These are phyloP conservation scores for Trametes coccinea DNA, from an alignment of 768 basidiomycete genomes.

Conservation along the genomic window DNA sequence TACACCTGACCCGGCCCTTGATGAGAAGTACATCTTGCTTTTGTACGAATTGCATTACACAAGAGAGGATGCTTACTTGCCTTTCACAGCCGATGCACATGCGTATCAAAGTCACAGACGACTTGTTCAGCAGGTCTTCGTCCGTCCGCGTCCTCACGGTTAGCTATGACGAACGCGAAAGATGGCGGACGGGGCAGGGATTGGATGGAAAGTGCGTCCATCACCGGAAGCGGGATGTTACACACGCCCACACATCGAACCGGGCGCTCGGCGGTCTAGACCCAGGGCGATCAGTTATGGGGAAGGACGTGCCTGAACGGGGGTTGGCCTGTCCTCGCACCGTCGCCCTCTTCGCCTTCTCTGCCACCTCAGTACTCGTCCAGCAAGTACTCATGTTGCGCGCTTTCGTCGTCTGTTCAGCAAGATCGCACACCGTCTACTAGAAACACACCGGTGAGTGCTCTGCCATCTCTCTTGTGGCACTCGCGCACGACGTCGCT, in stretches of 20 bases:
- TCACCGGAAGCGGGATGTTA: not conserved
- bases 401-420: not conserved
- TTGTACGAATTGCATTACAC: too few relatives aligned
- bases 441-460: not conserved
- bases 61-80: too few relatives aligned
- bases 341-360: not conserved
- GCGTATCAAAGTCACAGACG: too few relatives aligned
- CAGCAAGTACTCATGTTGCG: not conserved
- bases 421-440: not conserved
- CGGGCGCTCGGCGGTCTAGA: not conserved
- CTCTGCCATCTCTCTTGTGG: not conserved
- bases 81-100: too few relatives aligned
- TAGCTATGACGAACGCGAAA: not conserved
- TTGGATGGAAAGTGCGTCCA: not conserved
- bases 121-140: not conserved
- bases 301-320: not conserved
- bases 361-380: not conserved
- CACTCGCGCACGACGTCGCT: not conserved
- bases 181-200: not conserved
- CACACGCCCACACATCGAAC: conserved; percentile 1
- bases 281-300: conserved; percentile 5
- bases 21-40: too few relatives aligned
- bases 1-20: too few relatives aligned
- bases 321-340: not conserved
- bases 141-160: not conserved